phyloP scores from a whole-genome alignment of 2,329 filamentous ascomycete species.

The Akanthomyces uredinophilus region DNA sequence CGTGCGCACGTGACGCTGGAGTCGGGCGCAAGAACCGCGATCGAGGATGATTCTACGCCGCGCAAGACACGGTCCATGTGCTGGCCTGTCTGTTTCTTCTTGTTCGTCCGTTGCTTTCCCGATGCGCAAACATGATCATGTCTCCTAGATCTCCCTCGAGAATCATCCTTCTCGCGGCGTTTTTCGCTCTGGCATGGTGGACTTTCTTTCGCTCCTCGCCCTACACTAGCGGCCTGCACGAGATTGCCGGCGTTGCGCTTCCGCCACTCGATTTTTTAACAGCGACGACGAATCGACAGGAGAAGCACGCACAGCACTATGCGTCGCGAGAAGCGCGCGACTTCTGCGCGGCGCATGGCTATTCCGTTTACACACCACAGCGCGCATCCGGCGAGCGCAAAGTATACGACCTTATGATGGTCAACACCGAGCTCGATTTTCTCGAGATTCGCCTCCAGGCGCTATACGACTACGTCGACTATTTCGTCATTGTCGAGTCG shows the following conservation, averaged over 20 bases:
- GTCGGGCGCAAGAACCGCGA: not conserved
- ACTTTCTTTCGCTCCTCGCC: not conserved
- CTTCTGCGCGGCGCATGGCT: constrained; percentile 30
- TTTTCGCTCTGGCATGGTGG: constrained; percentile 5
- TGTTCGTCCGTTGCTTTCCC: not conserved
- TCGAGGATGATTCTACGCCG: not conserved
- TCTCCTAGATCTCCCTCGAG: constrained; percentile 1
- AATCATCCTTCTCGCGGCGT: not conserved
- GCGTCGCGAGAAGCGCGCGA: constrained; percentile 24
- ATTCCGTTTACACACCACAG: constrained; percentile 25
- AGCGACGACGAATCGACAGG: constrained; percentile 1
- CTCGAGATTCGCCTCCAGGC: constrained; percentile 59
- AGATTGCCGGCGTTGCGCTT: constrained; percentile 1
- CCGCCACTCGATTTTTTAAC: constrained; percentile 12
- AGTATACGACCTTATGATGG: constrained; percentile 51
- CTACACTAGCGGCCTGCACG: not conserved
- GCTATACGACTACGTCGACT: constrained; percentile 54
- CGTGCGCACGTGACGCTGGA: not conserved
- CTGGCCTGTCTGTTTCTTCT: not conserved
- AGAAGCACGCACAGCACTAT: constrained; percentile 23
- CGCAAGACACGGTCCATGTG: not conserved
- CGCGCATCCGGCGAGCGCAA: constrained; percentile 25
- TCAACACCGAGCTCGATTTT: constrained; percentile 61
- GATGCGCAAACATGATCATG: not conserved
- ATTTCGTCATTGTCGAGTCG: constrained; percentile 60